A percentile compares a stretch with the other conserved stretches of the same genome.
These are phyloP conservation scores for Solanum ossicruentum DNA, from an alignment of 257 asterid genomes.

Conservation along the genomic window DNA sequence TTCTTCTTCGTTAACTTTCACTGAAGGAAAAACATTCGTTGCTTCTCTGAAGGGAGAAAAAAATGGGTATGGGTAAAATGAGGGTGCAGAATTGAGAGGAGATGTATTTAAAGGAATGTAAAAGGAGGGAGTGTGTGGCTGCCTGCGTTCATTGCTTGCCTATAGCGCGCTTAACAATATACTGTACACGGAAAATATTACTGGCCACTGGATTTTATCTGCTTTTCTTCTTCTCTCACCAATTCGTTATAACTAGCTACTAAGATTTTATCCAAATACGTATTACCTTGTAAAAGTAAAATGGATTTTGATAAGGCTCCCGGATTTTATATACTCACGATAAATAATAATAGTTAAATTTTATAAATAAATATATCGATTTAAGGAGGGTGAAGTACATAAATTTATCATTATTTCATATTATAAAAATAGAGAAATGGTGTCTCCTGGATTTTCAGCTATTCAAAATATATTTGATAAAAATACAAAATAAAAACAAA, in stretches of 20 bases:
- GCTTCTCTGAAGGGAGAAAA: background rate
- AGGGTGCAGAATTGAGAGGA: background rate
- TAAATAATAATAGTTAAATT: too few relatives aligned
- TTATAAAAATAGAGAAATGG: too few relatives aligned
- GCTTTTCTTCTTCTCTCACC: background rate
- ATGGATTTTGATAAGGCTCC: too few relatives aligned
- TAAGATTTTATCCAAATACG: background rate
- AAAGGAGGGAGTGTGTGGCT: conserved; percentile 37
- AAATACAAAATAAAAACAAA: too few relatives aligned
- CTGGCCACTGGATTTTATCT: background rate
- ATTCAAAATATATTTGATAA: too few relatives aligned
- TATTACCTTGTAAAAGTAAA: background rate
- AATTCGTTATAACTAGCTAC: background rate
- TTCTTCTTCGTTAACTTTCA: background rate
- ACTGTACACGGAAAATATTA: background rate
- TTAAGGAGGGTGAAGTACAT: too few relatives aligned
- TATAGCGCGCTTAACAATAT: conserved; percentile 1
- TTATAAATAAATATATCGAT: too few relatives aligned
- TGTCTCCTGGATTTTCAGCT: too few relatives aligned
- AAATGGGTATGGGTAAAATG: background rate
- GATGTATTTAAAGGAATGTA: conserved; percentile 44
- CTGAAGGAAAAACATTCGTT: background rate
- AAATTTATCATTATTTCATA: too few relatives aligned
- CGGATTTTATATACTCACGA: too few relatives aligned
- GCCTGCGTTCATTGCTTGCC: conserved; percentile 11